Evolutionary conservation across 805 yeast genomes (phyloP).

Genomic region (Candida yuanshanica): DNA sequence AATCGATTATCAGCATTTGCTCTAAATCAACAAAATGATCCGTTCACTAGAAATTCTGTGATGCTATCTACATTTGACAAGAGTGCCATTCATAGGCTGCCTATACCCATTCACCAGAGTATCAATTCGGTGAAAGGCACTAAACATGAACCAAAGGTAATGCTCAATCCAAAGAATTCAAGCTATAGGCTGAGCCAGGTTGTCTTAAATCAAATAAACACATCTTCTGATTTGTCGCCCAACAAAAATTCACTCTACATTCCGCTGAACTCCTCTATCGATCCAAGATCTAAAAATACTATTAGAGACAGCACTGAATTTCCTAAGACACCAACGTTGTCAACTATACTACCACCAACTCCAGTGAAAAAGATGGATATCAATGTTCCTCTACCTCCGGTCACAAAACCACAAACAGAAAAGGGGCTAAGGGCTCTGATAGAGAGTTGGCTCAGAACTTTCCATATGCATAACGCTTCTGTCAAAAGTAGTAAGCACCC

Average conservation of each 20-base stretch:
- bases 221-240: not conserved
- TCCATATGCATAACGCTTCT: conserved; percentile 11
- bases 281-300: conserved; percentile 13
- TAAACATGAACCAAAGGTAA: conserved; percentile 14
- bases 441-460: conserved; percentile 20
- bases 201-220: not conserved
- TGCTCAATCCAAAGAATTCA: conserved; percentile 22
- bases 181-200: conserved; percentile 15
- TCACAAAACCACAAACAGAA: conserved; percentile 16
- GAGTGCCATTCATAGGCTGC: conserved; percentile 18
- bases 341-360: conserved; percentile 54
- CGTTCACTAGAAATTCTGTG: conserved; percentile 36
- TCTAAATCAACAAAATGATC: conserved; percentile 32
- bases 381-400: conserved; percentile 26
- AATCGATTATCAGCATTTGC: conserved; percentile 34
- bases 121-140: not conserved
- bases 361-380: conserved; percentile 60
- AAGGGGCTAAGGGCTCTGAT: conserved; percentile 18
- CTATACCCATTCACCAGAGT: conserved; percentile 5
- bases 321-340: conserved; percentile 41
- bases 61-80: conserved; percentile 27
- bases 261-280: conserved; percentile 15
- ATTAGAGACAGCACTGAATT: conserved; percentile 28
- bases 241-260: conserved; percentile 14
- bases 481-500: conserved; percentile 9